Evolutionary conservation across 2,329 filamentous ascomycete species (phyloP), one percentile per base, ranked within the genome.

Genomic region (Penicillium occitanis): DNA sequence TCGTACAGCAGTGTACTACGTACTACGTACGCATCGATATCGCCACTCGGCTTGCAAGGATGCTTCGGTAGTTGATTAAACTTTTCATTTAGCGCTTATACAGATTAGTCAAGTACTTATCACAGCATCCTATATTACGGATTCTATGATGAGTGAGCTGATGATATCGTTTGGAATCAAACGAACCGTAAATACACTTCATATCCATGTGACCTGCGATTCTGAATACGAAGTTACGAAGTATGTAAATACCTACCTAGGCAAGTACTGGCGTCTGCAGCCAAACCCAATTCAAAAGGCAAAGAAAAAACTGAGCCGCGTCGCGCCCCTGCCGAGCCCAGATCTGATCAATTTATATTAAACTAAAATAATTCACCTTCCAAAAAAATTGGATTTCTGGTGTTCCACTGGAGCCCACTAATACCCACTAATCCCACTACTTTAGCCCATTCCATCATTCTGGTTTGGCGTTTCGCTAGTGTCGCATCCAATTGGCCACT

Each of bases 381-480:
- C 53, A 37, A 57, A 57, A 53, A 53, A 57, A 40, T 57, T 37
- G 53, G 53, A 35, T 25, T 40, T 37, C 33, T 53, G 50, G 50
- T 28, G 50, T 53, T 7, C 28, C 50, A 53, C 25, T 53, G 25
- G 25, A 51, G 13, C 48, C 48, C 48, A 51, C 48, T 51, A 30
- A 10, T 5, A 2, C 48, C 48, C 48, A 51, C 48, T 51, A 30
- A 8, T 2, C 25, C 37, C 8, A n/a, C 57, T 60, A 6, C 11
- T 17, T 60, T 62, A 62, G 60, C 30, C 19, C 25, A 57, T 64
- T 64, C 62, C 62, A 64, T 46, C 62, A 46, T 58, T 64, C 62
- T 64, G 62, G 62, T 64, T 64, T 64, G 62, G 62, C 62, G 62
- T 64, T 63, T 63, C 35, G 28, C 30, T 64, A 64, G 62, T 35